Evolutionary conservation across 805 yeast genomes (phyloP), one percentile per base, ranked within the genome.

Genomic region (Starmerella kuoi): DNA sequence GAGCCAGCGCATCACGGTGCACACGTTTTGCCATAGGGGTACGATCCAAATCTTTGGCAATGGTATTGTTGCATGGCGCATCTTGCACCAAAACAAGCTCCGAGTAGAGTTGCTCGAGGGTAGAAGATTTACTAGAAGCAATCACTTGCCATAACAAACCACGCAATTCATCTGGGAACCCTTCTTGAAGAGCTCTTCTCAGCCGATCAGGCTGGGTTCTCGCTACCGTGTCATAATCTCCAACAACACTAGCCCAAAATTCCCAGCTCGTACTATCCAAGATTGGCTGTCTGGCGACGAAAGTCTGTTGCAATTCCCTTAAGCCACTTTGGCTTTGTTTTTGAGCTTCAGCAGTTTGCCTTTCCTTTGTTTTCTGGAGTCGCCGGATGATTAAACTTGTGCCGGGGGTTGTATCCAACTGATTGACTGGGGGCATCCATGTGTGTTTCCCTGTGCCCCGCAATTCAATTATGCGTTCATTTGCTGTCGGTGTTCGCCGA

Each of bases 91-190:
- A 66, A 12, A 62, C 51, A 38, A 73, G 59, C 38, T 65, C 65
- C 32, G 67, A 58, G 58, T 74, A 81, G 34, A 74, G 68, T 47
- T 77, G 83, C 47, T 73, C 79, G 40, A 77, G 60, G 32, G 70
- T 55, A 23, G 72, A 64, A 26, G 79, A 75, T 54, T 87, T 87
- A 7, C 94, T 79, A 48, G 76, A 74, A 15, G 94, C 72, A 42
- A 86, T 78, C 38, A 85, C 66, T 62, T 87, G 96, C 98, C 98
- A 88, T 18, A 88, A 72, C 50, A 87, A 76, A 2, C 95, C 94
- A 49, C 97, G 67, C 38, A 88, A 69, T 49, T 81, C 91, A 35
- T 71, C 64, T 12, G 98, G 97, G 31, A 88, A 77, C 37, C 97
- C 97, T 8, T 65, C 63, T 18, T 78, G 69, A 17, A 91, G 72